Evolutionary conservation across 108 stramenopile genomes (phyloP).

Genomic region (Craspedostauros australis): DNA sequence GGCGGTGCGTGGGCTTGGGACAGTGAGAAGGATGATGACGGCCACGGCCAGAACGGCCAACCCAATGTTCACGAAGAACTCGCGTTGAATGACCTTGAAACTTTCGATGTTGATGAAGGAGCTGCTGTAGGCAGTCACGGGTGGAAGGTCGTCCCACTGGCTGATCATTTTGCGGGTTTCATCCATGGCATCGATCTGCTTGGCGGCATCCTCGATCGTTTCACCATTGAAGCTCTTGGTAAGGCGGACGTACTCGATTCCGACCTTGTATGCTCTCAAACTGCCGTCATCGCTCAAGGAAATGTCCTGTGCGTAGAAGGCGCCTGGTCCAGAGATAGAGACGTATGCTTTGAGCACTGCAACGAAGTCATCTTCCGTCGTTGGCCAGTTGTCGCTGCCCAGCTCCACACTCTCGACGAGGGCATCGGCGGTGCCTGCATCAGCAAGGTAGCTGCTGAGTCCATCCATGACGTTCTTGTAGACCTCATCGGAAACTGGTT

Average conservation of each 20-base stretch:
- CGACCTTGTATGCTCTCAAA: constrained; percentile 19
- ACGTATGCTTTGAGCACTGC: constrained; percentile 12
- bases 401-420: constrained; percentile 13
- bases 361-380: constrained; percentile 33
- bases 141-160: constrained; percentile 36
- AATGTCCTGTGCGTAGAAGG: constrained; percentile 31
- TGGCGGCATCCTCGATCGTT: constrained; percentile 33
- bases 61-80: constrained; percentile 39
- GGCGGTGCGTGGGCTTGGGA: constrained; percentile 30
- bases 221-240: constrained; percentile 31
- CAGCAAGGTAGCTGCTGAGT: constrained; percentile 21
- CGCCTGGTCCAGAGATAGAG: constrained; percentile 22
- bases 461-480: constrained; percentile 47
- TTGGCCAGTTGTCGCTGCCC: constrained; percentile 36
- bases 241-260: constrained; percentile 29
- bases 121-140: constrained; percentile 24
- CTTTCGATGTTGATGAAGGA: constrained; percentile 38
- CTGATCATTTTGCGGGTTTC: constrained; percentile 32
- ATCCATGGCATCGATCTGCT: constrained; percentile 51
- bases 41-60: constrained; percentile 34
- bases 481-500: constrained; percentile 23
- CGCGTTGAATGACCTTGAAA: constrained; percentile 38
- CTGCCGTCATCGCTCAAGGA: constrained; percentile 13
- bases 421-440: constrained; percentile 5
- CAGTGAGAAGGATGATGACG: constrained; percentile 38